phyloP scores from a whole-genome alignment of 2,329 filamentous ascomycete species.

The Pseudocercospora macadamiae region DNA sequence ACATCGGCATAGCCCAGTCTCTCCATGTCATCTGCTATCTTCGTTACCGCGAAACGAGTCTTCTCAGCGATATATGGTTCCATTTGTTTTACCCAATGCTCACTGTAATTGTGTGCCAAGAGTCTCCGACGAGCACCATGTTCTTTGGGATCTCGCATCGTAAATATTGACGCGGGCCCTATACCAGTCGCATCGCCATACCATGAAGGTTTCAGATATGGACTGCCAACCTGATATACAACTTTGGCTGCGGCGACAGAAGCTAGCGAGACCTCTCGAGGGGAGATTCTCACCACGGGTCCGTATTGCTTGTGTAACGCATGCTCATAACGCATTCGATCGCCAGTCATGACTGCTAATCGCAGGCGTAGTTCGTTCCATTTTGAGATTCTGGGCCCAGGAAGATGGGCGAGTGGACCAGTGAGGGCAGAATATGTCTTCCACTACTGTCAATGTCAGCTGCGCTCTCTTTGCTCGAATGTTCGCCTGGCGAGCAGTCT shows the following conservation, averaged over 20 bases:
- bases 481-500: not conserved
- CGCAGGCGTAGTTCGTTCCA: not conserved
- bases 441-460: not conserved
- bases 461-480: not conserved
- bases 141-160: not conserved
- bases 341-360: not conserved
- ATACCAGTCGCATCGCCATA: not conserved
- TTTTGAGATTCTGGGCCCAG: not conserved
- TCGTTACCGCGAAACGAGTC: not conserved
- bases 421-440: not conserved
- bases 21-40: conserved; percentile 1
- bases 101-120: conserved; percentile 1
- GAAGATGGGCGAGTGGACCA: not conserved
- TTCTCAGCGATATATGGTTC: conserved; percentile 11
- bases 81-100: conserved; percentile 11
- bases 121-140: conserved; percentile 8
- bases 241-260: conserved; percentile 85
- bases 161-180: not conserved
- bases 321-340: not conserved
- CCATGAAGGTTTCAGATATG: conserved; percentile 4
- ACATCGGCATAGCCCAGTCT: not conserved
- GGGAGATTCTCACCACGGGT: not conserved
- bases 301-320: not conserved
- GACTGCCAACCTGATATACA: conserved; percentile 45
- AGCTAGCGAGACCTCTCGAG: conserved; percentile 63